phyloP scores from a whole-genome alignment of 257 asterid species.

The Plantago major region DNA sequence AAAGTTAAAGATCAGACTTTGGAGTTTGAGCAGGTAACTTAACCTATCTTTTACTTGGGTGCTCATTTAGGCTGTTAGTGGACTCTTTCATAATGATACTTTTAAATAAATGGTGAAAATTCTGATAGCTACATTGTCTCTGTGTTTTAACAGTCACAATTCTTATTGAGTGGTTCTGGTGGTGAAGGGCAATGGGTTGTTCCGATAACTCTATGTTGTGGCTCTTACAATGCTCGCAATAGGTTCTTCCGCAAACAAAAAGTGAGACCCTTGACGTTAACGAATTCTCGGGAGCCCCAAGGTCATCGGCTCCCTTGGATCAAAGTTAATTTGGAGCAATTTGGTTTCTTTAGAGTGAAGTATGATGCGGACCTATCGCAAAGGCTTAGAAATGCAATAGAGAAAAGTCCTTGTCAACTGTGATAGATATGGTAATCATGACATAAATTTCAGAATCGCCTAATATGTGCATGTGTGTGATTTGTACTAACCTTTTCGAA shows the following conservation, averaged over 20 bases:
- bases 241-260: slow-evolving; percentile 66
- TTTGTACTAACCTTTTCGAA: slow-evolving; percentile 25
- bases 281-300: slow-evolving; percentile 45
- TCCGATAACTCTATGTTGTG: too few species aligned
- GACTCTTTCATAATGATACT: too few species aligned
- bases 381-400: slow-evolving; percentile 76
- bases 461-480: background rate
- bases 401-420: too few species aligned
- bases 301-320: slow-evolving; percentile 55
- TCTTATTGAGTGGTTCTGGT: too few species aligned
- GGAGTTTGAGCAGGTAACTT: too few species aligned
- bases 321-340: slow-evolving; percentile 75
- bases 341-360: slow-evolving; percentile 84
- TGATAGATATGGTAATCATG: slow-evolving; percentile 68
- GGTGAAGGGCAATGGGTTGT: too few species aligned
- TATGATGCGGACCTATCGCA: slow-evolving; percentile 77
- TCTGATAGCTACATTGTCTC: too few species aligned
- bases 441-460: slow-evolving; percentile 1
- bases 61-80: too few species aligned
- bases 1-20: too few species aligned
- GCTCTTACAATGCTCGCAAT: slow-evolving; percentile 53
- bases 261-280: slow-evolving; percentile 56
- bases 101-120: too few species aligned
- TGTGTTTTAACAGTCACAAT: too few species aligned
- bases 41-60: too few species aligned